Conservation (phyloP, 768 basidiomycete genomes). For the Suillus decipiens region DNA sequence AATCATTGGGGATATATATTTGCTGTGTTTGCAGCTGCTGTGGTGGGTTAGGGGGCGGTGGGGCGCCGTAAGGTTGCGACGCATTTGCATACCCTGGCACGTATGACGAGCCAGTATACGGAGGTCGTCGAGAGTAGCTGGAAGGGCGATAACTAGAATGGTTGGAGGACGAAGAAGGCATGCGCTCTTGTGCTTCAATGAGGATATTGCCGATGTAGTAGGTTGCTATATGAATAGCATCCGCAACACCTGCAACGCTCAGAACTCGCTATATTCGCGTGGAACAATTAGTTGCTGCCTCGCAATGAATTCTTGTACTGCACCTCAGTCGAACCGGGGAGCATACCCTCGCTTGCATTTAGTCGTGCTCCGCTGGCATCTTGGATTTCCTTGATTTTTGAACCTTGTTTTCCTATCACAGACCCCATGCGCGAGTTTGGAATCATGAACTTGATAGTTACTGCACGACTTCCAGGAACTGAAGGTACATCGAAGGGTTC, state of each 20-base stretch:
- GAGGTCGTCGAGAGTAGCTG: constrained; percentile 51
- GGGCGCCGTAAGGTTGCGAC: constrained; percentile 45
- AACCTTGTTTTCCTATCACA: constrained; percentile 96
- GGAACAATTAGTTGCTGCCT: constrained; percentile 18
- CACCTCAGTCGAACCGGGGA: constrained; percentile 99
- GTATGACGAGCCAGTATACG: constrained; percentile 60
- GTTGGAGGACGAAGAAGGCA: constrained; percentile 59
- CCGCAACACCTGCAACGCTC: constrained; percentile 97
- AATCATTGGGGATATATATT: constrained; percentile 96
- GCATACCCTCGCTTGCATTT: constrained; percentile 97
- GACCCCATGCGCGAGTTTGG: constrained; percentile 99
- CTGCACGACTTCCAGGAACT: constrained; percentile 95
- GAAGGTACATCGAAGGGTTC: constrained; percentile 98
- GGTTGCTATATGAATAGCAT: constrained; percentile 98
- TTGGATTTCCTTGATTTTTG: constrained; percentile 99
- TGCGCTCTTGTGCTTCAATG: constrained; percentile 86
- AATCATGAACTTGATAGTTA: constrained; percentile 99
- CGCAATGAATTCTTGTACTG: constrained; percentile 18
- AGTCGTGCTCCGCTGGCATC: constrained; percentile 95
- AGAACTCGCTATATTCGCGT: constrained; percentile 75
- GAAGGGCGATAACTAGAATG: constrained; percentile 72
- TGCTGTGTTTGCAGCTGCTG: constrained; percentile 92
- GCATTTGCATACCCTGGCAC: constrained; percentile 61
- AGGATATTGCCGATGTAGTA: constrained; percentile 99
- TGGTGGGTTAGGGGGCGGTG: constrained; percentile 55